Base-by-base conservation (phyloP, 2,329 filamentous ascomycete species). In the Aspergillus carbonarius region DNA sequence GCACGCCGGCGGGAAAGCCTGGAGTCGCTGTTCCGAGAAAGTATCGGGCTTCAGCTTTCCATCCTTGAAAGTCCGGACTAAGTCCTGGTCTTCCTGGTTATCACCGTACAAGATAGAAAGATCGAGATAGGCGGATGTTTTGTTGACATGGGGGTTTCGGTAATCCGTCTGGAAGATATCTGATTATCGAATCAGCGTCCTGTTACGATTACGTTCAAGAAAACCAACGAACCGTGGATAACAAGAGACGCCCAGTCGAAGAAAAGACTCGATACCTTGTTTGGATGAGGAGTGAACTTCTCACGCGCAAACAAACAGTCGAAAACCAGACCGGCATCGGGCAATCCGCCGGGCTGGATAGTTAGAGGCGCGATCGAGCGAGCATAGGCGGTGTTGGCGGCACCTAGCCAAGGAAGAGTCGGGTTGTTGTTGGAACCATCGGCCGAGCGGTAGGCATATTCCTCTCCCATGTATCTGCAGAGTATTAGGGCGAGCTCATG, bases 361-460 rank as follows among this genome's bases (percentile, higher is more conserved):
- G 82, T 80, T 53, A 82, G 81, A 0, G 88, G 84, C 55, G 83
- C 79, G 27, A 87, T 85, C 1, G 85, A 85, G 49, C 88, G 83
- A 9, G 88, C 84, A 68, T 92, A 92, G 0, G 84, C 78, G 0
- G 84, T 87, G 48, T 85, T 86, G 5, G 88, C 89, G 52, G 84
- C 88, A 59, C 88, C 89, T 13, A 92, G 76, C 65, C 81, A 78
- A 0, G 89, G 89, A 56, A 85, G 80, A 63, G 84, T 80, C 5
- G 87, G 83, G 66, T 91, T 92, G 63, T 91, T 92, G 73, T 85
- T 82, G 0, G 85, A 88, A 0, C 89, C 89, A 76, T 92, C 89
- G 0, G 88, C 83, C 53, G 82, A 82, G 13, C 90, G 83, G 68
- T 90, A 92, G 63, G 81, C 80, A 67, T 82, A 88, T 57, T 88